Conservation (phyloP, 164 flowering plant species). For the Tetracentron sinense region DNA sequence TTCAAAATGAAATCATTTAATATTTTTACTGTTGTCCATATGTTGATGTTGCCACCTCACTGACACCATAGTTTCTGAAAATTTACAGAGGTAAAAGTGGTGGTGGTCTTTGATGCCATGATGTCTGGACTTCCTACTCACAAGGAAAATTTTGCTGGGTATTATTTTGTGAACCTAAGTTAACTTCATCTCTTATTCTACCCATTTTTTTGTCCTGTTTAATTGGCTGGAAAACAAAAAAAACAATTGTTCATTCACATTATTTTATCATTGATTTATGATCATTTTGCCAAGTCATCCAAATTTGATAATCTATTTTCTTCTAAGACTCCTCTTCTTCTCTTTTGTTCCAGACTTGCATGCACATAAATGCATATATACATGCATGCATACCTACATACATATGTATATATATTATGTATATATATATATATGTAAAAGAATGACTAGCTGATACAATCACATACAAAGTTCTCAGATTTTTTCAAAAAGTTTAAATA, state of each 20-base stretch:
- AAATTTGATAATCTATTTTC: neutral
- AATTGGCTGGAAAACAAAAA: neutral
- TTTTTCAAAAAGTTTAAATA: too few relatives aligned
- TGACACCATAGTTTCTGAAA: conserved; percentile 16
- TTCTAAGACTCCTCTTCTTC: neutral
- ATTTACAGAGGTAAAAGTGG: conserved; percentile 85
- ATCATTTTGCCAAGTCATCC: conserved; percentile 1
- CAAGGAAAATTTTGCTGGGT: conserved; percentile 81
- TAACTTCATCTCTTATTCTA: neutral
- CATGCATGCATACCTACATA: too few relatives aligned
- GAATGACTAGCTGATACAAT: too few relatives aligned
- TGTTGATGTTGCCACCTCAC: conserved; percentile 8
- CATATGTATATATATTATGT: too few relatives aligned
- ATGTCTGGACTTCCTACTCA: conserved; percentile 88
- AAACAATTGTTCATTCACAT: neutral
- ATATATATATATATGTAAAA: too few relatives aligned
- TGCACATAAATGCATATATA: too few relatives aligned
- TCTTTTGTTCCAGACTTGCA: too few relatives aligned
- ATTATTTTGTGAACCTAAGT: conserved; percentile 20
- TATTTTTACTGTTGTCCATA: neutral
- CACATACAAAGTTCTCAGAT: too few relatives aligned
- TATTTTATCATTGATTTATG: neutral
- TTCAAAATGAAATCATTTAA: neutral
- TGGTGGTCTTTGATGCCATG: conserved; percentile 92
- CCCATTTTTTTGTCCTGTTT: neutral